Evolutionary conservation across 1,284 basidiomycete species (phyloP).

Genomic region (Boletus mariae): DNA sequence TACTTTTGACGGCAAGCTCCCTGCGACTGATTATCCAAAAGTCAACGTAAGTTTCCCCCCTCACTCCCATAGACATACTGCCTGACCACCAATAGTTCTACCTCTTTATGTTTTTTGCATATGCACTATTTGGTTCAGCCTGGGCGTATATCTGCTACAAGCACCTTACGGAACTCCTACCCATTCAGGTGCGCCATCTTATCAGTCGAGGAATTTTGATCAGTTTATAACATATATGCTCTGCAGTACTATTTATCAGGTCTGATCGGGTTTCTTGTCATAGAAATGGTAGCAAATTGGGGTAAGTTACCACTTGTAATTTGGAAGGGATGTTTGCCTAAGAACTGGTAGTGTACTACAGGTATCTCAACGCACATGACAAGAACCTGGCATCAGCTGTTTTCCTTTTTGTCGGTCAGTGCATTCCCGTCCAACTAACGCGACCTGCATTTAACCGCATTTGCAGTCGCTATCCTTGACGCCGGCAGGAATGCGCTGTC

Average conservation of each 20-base stretch:
- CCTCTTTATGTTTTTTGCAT: conserved; percentile 76
- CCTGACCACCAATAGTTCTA: conserved; percentile 67
- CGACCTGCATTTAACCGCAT: conserved; percentile 5
- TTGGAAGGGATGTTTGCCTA: background rate
- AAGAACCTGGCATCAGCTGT: conserved; percentile 70
- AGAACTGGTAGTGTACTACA: conserved; percentile 62
- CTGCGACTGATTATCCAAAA: conserved; percentile 98
- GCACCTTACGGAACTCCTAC: conserved; percentile 80
- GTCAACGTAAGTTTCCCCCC: conserved; percentile 64
- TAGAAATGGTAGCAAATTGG: conserved; percentile 93
- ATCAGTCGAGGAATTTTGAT: background rate
- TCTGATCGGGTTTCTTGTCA: conserved; percentile 81
- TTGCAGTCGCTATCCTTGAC: conserved; percentile 81
- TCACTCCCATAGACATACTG: conserved; percentile 2
- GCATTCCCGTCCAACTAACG: background rate
- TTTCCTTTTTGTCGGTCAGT: conserved; percentile 81
- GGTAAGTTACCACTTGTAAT: conserved; percentile 40
- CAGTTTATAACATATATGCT: conserved; percentile 7
- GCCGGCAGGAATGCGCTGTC: conserved; percentile 92
- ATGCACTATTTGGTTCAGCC: conserved; percentile 59
- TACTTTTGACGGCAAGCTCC: conserved; percentile 83
- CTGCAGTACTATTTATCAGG: conserved; percentile 90
- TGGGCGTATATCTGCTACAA: conserved; percentile 89
- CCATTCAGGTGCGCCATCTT: conserved; percentile 62
- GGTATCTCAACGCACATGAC: conserved; percentile 88